Percentiles rank a stretch among this genome's conserved stretches.
Evolutionary conservation across 257 asterid species (phyloP).

Genomic region (Solanum rostratum): DNA sequence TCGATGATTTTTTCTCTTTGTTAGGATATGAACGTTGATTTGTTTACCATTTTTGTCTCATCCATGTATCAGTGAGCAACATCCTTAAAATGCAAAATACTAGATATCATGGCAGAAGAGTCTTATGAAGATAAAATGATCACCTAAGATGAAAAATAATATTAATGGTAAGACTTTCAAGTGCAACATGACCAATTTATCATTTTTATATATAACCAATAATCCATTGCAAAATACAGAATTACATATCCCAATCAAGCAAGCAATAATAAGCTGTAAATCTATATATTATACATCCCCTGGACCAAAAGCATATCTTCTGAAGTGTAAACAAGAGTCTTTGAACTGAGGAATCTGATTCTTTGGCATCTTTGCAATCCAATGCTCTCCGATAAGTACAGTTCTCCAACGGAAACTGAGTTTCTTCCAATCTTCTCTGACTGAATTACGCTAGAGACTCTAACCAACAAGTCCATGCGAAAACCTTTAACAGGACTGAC

Average conservation of each 20-base stretch:
- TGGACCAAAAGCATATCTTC: background rate
- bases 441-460: background rate
- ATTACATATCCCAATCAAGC: background rate
- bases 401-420: background rate
- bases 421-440: background rate
- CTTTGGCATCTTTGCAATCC: background rate
- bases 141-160: background rate
- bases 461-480: background rate
- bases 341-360: background rate
- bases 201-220: background rate
- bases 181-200: slow-evolving; percentile 3
- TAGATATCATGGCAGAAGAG: background rate
- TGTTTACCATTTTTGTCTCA: background rate
- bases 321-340: background rate
- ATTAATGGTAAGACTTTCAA: background rate
- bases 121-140: background rate
- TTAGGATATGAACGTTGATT: background rate
- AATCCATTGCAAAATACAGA: background rate
- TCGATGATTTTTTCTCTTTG: background rate
- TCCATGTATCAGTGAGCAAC: background rate
- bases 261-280: background rate
- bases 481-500: background rate
- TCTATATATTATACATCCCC: background rate
- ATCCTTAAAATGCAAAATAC: background rate
- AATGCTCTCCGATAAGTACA: background rate